A percentile compares a stretch with the other conserved stretches of the same genome.
Evolutionary conservation across 1,284 basidiomycete species (phyloP).

Genomic region (Cryptococcus hybrid): DNA sequence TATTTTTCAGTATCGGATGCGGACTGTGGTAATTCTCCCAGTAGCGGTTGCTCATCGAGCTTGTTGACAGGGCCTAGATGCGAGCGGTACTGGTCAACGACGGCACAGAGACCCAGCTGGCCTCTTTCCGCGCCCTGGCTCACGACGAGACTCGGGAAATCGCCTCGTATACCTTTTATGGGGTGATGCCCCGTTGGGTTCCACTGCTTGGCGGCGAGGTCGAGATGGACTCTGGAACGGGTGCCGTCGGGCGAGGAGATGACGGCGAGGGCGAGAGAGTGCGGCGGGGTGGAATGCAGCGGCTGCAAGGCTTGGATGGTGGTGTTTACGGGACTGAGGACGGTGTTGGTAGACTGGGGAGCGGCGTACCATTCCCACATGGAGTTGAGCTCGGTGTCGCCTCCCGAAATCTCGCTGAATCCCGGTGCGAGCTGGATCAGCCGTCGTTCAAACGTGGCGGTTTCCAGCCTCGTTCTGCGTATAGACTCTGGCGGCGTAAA

Average conservation of each 20-base stretch:
- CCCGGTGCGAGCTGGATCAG: slow-evolving; percentile 15
- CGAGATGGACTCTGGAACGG: slow-evolving; percentile 4
- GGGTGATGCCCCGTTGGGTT: slow-evolving; percentile 9
- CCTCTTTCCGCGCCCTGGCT: slow-evolving; percentile 30
- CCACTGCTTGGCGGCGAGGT: slow-evolving; percentile 21
- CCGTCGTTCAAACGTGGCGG: slow-evolving; percentile 13
- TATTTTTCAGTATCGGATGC: neutral
- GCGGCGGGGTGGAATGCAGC: slow-evolving; percentile 23
- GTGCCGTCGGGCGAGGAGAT: slow-evolving; percentile 17
- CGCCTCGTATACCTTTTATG: slow-evolving; percentile 6
- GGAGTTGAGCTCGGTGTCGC: neutral
- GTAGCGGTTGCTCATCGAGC: slow-evolving; percentile 2
- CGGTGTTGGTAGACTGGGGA: slow-evolving; percentile 2
- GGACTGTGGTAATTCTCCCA: neutral
- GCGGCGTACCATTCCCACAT: neutral
- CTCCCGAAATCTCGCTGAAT: neutral
- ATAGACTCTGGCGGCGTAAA: neutral
- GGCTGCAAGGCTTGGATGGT: slow-evolving; percentile 24
- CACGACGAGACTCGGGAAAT: slow-evolving; percentile 9
- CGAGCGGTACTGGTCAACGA: slow-evolving; percentile 11
- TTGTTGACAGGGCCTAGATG: slow-evolving; percentile 11
- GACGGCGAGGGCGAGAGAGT: slow-evolving; percentile 26
- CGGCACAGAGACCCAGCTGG: slow-evolving; percentile 28
- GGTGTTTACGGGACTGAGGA: slow-evolving; percentile 16
- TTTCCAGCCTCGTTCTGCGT: neutral